Evolutionary conservation across 371 early-diverging fungal genomes (phyloP).

Genomic region (Mucor irregularis): DNA sequence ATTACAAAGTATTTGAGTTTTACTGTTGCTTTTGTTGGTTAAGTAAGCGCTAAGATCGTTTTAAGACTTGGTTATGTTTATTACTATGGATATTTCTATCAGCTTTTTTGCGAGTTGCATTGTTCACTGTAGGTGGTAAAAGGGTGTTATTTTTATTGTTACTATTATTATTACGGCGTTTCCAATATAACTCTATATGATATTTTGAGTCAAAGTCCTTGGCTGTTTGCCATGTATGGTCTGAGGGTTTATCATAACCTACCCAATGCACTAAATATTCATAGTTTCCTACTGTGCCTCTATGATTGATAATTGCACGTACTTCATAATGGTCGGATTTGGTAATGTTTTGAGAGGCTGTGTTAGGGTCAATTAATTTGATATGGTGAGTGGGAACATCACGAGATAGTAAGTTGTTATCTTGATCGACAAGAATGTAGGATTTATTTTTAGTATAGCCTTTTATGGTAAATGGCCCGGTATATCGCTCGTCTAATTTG

Average conservation of each 20-base stretch:
- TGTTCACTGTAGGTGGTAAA: background rate
- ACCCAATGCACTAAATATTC: constrained; percentile 1
- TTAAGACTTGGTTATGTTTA: background rate
- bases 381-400: constrained; percentile 1
- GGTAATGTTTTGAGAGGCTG: background rate
- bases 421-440: background rate
- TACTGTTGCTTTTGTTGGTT: no score
- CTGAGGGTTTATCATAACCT: background rate
- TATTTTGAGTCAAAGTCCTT: background rate
- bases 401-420: background rate
- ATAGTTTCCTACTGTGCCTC: constrained; percentile 4
- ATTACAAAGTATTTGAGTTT: no score
- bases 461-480: background rate
- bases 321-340: background rate
- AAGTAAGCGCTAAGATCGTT: background rate
- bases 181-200: constrained; percentile 2
- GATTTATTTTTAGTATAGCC: background rate
- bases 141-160: background rate
- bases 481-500: background rate
- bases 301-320: constrained; percentile 3
- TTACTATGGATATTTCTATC: background rate
- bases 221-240: background rate
- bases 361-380: background rate
- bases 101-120: background rate
- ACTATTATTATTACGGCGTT: background rate